Evolutionary conservation across 805 yeast species (phyloP).

Genomic region (Candida nanaspora): DNA sequence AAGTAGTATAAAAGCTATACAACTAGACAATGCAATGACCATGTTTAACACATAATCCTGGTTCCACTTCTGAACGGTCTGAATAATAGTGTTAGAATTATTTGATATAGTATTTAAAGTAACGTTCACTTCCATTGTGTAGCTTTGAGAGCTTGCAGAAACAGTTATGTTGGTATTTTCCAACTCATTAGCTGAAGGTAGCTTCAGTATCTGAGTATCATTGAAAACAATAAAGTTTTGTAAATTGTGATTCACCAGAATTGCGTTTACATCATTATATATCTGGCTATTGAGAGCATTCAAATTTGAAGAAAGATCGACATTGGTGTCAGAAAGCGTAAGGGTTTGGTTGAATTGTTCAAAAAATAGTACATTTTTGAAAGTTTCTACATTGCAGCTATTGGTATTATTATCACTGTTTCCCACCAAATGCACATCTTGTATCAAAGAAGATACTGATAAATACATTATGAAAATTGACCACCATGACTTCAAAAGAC

Average conservation of each 20-base stretch:
- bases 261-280: not conserved
- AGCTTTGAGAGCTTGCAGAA: not conserved
- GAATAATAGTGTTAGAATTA: not conserved
- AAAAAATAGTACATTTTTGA: not conserved
- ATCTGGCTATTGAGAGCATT: not conserved
- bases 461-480: conserved; percentile 4
- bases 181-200: no score
- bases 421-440: no score
- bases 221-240: not conserved
- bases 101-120: not conserved
- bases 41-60: not conserved
- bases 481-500: conserved; percentile 3
- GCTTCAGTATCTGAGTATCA: not conserved
- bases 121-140: not conserved
- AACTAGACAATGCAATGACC: not conserved
- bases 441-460: no score
- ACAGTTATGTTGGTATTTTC: not conserved
- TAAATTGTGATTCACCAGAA: not conserved
- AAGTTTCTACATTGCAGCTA: no score
- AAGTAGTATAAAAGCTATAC: not conserved
- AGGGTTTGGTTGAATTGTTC: not conserved
- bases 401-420: no score
- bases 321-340: not conserved
- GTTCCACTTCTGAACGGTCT: not conserved
- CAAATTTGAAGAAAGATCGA: not conserved